Base-by-base conservation (phyloP, 306 rosid species). In the Vachellia pachyceras region DNA sequence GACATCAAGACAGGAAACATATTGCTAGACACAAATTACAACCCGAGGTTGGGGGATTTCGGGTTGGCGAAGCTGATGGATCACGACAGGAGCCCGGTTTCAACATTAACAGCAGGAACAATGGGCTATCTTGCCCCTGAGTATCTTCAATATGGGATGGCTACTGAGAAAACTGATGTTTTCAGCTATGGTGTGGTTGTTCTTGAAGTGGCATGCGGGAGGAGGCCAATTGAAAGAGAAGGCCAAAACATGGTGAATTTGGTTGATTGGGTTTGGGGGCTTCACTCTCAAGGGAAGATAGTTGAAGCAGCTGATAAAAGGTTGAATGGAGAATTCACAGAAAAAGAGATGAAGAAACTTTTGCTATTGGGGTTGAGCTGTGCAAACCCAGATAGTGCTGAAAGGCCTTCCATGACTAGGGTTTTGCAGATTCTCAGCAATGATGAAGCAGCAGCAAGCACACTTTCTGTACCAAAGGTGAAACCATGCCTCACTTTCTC, bases 101-200 rank as follows among this genome's bases (percentile, higher is more conserved):
- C 94, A 0, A 91, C 97, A 0, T 80, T 91, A 36, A 93, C 97
- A 0, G 97, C 93, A 1, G 97, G 97, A 52, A 91, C 94, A 69
- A 93, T 91, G 97, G 97, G 97, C 36, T 93, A 93, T 54, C 89
- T 93, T 39, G 97, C 98, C 10, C 97, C 97, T 10, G 98, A 93
- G 85, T 93, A 91, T 86, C 97, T 93, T 67, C 98, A 91, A 33
- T 93, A 88, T 33, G 97, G 97, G 2, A 85, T 85, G 55, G 97
- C 98, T 0, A 93, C 87, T 17, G 94, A 93, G 71, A 93, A 88
- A 71, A 93, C 92, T 15, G 94, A 91, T 66, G 88, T 85, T 41
- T 93, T 93, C 78, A 91, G 97, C 87, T 93, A 70, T 54, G 97
- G 98, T 1, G 93, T 93, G 47, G 97, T 93, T 69, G 69, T 84